Evolutionary conservation across 1,284 basidiomycete genomes (phyloP), one percentile per base, ranked within the genome.

Genomic region (Ganoderma resinaceum): DNA sequence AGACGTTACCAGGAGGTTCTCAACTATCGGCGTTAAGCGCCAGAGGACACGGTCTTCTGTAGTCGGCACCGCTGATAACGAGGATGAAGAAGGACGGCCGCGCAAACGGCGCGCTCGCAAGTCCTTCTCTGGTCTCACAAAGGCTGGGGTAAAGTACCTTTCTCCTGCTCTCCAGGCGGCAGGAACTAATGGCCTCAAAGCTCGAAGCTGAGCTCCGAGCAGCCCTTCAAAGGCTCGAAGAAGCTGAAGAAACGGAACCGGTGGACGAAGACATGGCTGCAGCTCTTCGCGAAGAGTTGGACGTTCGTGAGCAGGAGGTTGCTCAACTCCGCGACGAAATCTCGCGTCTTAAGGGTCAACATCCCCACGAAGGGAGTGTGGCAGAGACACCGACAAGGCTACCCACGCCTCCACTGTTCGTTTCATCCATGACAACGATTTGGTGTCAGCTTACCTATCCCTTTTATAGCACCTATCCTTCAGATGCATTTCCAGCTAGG

Each of bases 71-170:
- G 64, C 66, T 59, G 72, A 70, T n/a, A 70, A 66, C 3, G 70
- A 72, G 14, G 67, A 65, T 35, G 72, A 72, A n/a, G 65, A 65
- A n/a, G 62, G 67, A 2, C 62, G 63, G n/a, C 68, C 69, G 4
- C 66, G 66, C 42, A 76, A 76, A 70, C 66, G 65, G 65, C 72
- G 68, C 57, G 73, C 70, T 62, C 53, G 78, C 77, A 65, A 77
- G 60, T 70, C 76, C 0, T 61, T 78, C 26, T 74, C 79, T 11
- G 81, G 76, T 65, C 77, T 82, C 78, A 84, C 78, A 14, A 84
- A 84, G 71, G 76, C 80, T n/a, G 80, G 86, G 81, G 85, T 81
- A 66, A 33, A 33, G 29, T 4, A 26, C 18, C 1, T 59, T 20
- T 29, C 9, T 37, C 72, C 29, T 35, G 46, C n/a, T n/a, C 26